These are phyloP conservation scores for Bisporella sp. DNA, from an alignment of 2,329 filamentous ascomycete genomes.

Conservation along the genomic window DNA sequence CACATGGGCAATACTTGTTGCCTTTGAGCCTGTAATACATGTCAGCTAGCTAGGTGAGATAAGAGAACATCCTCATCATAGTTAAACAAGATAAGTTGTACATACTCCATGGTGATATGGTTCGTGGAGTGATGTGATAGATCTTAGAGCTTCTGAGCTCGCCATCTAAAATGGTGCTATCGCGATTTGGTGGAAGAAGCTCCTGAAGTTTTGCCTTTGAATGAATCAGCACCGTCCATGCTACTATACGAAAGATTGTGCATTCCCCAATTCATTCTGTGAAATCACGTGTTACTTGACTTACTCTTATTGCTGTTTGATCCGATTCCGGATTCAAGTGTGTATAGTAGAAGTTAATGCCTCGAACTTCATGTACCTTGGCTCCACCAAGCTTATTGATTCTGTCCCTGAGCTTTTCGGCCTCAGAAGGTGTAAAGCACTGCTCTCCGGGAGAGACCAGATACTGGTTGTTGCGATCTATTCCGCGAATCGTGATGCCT, in stretches of 20 bases:
- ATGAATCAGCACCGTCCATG: too few relatives aligned
- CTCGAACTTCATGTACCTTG: slow-evolving; percentile 19
- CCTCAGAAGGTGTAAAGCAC: slow-evolving; percentile 23
- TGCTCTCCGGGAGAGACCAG: slow-evolving; percentile 20
- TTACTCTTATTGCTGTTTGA: slow-evolving; percentile 6
- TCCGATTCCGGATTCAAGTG: slow-evolving; percentile 16
- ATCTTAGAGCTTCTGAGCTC: slow-evolving; percentile 1
- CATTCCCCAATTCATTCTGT: too few relatives aligned
- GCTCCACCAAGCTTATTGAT: slow-evolving; percentile 14
- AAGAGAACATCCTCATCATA: too few relatives aligned
- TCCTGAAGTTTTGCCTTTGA: background rate
- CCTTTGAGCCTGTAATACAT: slow-evolving; percentile 53
- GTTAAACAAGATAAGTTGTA: too few relatives aligned
- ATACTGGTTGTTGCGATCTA: slow-evolving; percentile 9
- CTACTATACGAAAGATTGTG: too few relatives aligned
- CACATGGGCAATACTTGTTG: slow-evolving; percentile 87
- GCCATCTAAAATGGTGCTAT: background rate
- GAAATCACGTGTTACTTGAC: background rate
- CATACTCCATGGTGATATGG: slow-evolving; percentile 86
- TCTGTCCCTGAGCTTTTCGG: slow-evolving; percentile 19
- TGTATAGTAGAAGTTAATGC: slow-evolving; percentile 24
- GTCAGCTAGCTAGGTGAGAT: too few relatives aligned
- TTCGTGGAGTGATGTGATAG: slow-evolving; percentile 70
- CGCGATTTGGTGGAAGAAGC: background rate
- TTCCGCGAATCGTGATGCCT: background rate